Conservation (phyloP, 2,329 filamentous ascomycete genomes). For the Hymenoscyphus occultus region DNA sequence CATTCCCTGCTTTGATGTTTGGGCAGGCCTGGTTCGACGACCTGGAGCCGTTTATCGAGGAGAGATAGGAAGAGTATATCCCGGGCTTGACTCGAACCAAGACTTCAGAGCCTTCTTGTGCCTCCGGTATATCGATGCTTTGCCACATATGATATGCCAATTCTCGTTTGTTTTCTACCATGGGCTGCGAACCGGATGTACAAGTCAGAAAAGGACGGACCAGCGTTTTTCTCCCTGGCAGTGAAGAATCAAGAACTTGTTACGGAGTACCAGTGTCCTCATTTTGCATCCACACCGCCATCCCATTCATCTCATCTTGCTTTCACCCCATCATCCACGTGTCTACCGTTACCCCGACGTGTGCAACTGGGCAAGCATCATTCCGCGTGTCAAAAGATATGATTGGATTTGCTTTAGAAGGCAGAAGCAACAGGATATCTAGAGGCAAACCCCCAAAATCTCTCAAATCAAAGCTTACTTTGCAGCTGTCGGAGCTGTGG, state of each 20-base stretch:
- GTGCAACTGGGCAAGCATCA: not conserved
- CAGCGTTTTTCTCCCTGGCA: not conserved
- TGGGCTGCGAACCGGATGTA: not conserved
- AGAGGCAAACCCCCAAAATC: not conserved
- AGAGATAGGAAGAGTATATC: not conserved
- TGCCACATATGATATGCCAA: not conserved
- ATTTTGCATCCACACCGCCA: constrained; percentile 6
- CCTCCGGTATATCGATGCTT: not conserved
- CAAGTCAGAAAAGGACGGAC: not conserved
- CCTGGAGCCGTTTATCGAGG: not conserved
- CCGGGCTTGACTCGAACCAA: not conserved
- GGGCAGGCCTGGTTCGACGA: not conserved
- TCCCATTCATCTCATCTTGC: not conserved
- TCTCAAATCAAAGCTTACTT: not conserved
- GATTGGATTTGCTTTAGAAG: not conserved
- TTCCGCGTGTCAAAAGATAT: constrained; percentile 1
- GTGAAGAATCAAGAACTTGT: not conserved
- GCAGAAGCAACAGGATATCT: not conserved
- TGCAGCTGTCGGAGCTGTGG: too few relatives aligned
- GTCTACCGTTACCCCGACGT: not conserved
- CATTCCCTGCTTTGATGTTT: not conserved
- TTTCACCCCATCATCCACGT: not conserved
- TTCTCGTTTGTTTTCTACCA: not conserved
- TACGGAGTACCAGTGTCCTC: not conserved
- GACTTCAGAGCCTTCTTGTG: not conserved